Percentiles rank a stretch among this genome's conserved stretches.
These are phyloP conservation scores for Dactylellina sp. DNA, from an alignment of 2,329 filamentous ascomycete species.

Conservation along the genomic window DNA sequence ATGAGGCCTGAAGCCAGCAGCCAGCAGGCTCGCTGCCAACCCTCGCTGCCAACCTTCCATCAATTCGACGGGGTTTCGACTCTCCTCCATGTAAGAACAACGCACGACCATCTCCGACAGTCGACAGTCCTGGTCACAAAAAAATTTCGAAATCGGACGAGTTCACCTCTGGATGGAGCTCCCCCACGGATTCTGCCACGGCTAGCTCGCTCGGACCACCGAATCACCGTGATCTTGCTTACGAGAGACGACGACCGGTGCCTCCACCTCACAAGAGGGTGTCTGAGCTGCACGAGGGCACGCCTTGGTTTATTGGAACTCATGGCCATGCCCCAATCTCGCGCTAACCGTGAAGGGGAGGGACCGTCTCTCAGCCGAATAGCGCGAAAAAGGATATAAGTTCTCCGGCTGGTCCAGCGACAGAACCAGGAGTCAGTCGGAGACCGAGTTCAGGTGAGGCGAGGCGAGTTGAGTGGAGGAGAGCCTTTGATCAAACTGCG, in stretches of 20 bases:
- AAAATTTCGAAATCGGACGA: constrained; percentile 35
- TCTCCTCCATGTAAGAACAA: constrained; percentile 21
- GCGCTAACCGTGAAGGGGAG: constrained; percentile 2
- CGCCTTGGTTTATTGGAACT: not conserved
- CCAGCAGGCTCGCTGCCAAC: constrained; percentile 17
- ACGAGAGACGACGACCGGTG: constrained; percentile 17
- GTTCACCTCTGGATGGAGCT: constrained; percentile 51
- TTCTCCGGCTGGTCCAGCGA: not conserved
- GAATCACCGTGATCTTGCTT: constrained; percentile 21
- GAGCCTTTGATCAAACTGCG: not conserved
- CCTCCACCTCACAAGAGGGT: not conserved
- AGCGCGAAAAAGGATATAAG: constrained; percentile 5
- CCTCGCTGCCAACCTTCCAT: constrained; percentile 3
- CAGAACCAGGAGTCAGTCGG: not conserved
- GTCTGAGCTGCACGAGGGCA: not conserved
- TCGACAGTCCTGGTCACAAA: not conserved
- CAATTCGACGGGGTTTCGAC: constrained; percentile 5
- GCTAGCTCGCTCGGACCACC: constrained; percentile 6
- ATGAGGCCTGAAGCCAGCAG: constrained; percentile 36
- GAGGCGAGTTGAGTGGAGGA: constrained; percentile 2
- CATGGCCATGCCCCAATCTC: not conserved
- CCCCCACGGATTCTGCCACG: constrained; percentile 27
- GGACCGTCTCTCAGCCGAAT: not conserved
- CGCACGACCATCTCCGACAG: not conserved
- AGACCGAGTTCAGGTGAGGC: not conserved